Evolutionary conservation across 1,284 basidiomycete species (phyloP), one percentile per base, ranked within the genome.

Genomic region (Fomitopsis pinicola): DNA sequence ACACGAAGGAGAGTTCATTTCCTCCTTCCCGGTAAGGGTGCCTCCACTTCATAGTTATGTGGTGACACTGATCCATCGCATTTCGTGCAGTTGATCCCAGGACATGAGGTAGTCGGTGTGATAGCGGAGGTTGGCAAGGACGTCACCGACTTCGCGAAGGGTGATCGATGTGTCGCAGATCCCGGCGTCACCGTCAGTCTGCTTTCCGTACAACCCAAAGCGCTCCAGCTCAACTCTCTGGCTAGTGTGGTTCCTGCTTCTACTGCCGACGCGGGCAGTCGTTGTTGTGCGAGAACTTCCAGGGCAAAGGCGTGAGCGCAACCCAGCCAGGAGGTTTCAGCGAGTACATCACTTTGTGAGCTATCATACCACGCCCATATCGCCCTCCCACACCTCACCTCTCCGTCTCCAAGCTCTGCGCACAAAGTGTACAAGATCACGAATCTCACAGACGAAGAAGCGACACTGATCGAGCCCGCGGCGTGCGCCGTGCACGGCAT

Each of bases 91-190:
- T 80, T 93, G 60, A 88, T 93, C 59, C 91, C 91, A 26, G 92
- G 91, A 7, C 92, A 94, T 69, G 92, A 94, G 76, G 83, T 87
- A 28, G 85, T 94, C 45, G 91, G 92, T 14, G 78, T 75, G 4
- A 78, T 94, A 56, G 83, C 84, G 30, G 80, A 85, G 55, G 73
- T 89, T 58, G 93, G 93, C 3, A 86, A 85, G 73, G 80, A 89
- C 59, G 91, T 94, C 42, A 77, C 77, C 55, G 86, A 81, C 22
- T 87, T 95, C 66, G 73, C 78, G 5, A 72, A 85, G 14, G 93
- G 92, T 44, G 92, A 95, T 70, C 84, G 91, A 55, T 86, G 86
- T 66, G 92, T 91, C n/a, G 88, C 88, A 46, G 91, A 95, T 71
- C 81, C 82, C 10, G 81, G 83, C 35, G 77, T 87, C 15, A 81